A percentile compares a stretch with the other conserved stretches of the same genome.
These are phyloP conservation scores for Protostelium mycophagum DNA, from an alignment of 78 protist genomes.

Conservation along the genomic window DNA sequence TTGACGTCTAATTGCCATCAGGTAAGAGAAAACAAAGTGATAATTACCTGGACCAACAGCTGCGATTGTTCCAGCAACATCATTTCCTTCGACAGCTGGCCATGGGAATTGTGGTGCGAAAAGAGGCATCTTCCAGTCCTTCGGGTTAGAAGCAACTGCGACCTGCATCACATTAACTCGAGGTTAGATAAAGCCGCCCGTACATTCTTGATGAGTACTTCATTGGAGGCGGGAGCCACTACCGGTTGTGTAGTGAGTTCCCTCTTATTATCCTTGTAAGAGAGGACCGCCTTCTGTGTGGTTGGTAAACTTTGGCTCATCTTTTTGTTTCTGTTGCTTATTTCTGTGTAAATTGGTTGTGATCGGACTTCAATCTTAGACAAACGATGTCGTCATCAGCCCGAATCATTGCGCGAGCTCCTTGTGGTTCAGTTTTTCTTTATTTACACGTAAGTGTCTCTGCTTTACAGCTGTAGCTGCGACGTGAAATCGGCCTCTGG, in stretches of 20 bases:
- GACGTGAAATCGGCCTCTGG: too few species aligned
- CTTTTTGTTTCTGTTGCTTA: not conserved
- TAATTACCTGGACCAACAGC: not conserved
- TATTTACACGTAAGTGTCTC: too few species aligned
- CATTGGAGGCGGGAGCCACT: not conserved
- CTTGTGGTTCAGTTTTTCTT: too few species aligned
- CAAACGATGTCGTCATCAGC: too few species aligned
- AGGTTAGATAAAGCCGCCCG: not conserved
- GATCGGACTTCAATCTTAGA: too few species aligned
- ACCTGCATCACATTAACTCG: not conserved
- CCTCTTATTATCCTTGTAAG: not conserved
- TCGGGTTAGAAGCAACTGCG: not conserved
- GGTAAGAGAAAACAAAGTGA: not conserved
- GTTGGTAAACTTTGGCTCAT: not conserved
- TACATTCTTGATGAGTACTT: not conserved
- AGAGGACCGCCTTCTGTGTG: not conserved
- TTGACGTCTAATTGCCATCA: not conserved
- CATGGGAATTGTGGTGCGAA: not conserved
- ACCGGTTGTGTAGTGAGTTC: not conserved
- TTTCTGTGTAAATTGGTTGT: too few species aligned
- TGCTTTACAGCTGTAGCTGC: too few species aligned
- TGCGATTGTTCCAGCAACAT: not conserved
- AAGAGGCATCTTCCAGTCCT: not conserved
- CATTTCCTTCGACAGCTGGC: not conserved
- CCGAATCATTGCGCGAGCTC: too few species aligned